Base-by-base conservation (phyloP, 2,329 filamentous ascomycete species). In the Lizonia empirigonia region DNA sequence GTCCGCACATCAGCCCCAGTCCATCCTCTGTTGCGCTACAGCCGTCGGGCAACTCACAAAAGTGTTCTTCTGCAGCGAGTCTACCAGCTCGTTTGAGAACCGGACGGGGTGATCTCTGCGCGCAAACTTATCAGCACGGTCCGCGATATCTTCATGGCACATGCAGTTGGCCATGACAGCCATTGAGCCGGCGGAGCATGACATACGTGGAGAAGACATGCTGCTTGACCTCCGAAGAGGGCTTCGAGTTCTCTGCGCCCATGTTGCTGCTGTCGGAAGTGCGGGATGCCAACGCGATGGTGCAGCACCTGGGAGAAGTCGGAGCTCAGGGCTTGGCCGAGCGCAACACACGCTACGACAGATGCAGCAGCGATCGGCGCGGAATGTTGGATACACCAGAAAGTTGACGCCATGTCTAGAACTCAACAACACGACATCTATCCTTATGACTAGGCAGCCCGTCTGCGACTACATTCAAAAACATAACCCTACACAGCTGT, bases 31-130 rank as follows among this genome's bases (percentile, higher is more conserved):
- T n/a, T 38, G 26, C 20, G 35, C 27, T 22, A 16, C 27, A 10
- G n/a, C 3, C 10, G 32, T 23, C 15, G 33, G 16, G 22, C 35
- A n/a, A 53, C 63, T 47, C 82, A 96, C 92, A 85, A 97, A 91
- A 64, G 88, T 83, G 78, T 85, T 96, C 56, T 85, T 84, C 74
- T 96, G 90, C 55, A 97, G 81, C 55, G 87, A 85, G 68, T 96
- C 87, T 67, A 95, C 82, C 68, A 97, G 81, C 70, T 89, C 86
- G 69, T 90, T 86, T 61, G 91, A 96, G 74, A 96, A 87, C 62
- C 82, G 80, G 57, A 88, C 80, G 55, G 85, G 85, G 33, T 83
- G 79, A 62, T 84, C 79, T 67, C 82, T 86, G 66, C 58, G 55
- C 58, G 60, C 61, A 73, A 68, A 69, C 70, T 75, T 61, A 60